Conservation (phyloP, 1,139 yeast genomes). For the Geotrichum siamense region DNA sequence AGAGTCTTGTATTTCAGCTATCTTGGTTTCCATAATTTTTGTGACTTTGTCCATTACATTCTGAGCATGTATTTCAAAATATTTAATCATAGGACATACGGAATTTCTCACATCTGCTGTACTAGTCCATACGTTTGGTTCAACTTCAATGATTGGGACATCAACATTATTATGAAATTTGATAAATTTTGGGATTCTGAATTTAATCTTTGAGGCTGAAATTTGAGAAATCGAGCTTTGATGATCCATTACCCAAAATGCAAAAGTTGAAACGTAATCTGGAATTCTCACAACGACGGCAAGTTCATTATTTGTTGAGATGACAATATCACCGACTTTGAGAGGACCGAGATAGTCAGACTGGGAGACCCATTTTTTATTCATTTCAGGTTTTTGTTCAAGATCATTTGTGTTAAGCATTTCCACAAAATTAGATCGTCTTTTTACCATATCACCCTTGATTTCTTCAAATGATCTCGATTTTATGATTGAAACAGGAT, state of each 20-base stretch:
- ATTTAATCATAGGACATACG: slow-evolving; percentile 16
- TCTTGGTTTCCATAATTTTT: slow-evolving; percentile 13
- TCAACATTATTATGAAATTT: slow-evolving; percentile 1
- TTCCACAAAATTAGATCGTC: slow-evolving; percentile 11
- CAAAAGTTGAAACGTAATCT: slow-evolving; percentile 9
- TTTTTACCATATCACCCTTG: slow-evolving; percentile 10
- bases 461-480: slow-evolving; percentile 11
- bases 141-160: slow-evolving; percentile 11
- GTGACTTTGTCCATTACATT: slow-evolving; percentile 9
- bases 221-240: slow-evolving; percentile 12
- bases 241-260: slow-evolving; percentile 16
- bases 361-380: slow-evolving; percentile 11
- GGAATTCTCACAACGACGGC: slow-evolving; percentile 17
- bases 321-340: slow-evolving; percentile 16
- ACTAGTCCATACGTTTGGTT: slow-evolving; percentile 5
- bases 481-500: background rate
- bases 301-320: slow-evolving; percentile 12
- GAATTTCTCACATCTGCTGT: slow-evolving; percentile 6
- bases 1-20: slow-evolving; percentile 16
- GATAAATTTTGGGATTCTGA: slow-evolving; percentile 16
- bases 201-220: slow-evolving; percentile 4
- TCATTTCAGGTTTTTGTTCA: background rate
- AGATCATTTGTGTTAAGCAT: slow-evolving; percentile 9
- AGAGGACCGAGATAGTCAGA: slow-evolving; percentile 14
- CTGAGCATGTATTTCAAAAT: slow-evolving; percentile 9